Evolutionary conservation across 352 stramenopile genomes (phyloP).

Genomic region (Phytopythium oedochilum): DNA sequence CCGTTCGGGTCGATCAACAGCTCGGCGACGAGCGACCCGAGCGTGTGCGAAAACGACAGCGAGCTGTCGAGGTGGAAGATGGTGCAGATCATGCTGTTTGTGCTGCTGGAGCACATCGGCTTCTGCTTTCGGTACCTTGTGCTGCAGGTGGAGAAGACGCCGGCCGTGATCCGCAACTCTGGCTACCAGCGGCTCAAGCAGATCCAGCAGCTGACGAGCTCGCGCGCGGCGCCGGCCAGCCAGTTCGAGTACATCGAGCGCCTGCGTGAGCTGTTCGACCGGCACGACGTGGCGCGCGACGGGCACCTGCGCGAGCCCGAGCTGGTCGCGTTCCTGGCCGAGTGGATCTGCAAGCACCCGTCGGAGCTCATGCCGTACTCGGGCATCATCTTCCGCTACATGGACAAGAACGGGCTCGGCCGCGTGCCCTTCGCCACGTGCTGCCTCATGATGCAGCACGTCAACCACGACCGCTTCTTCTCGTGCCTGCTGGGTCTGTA

Average conservation of each 20-base stretch:
- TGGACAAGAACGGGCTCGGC: conserved; percentile 83
- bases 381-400: conserved; percentile 83
- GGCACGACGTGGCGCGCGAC: conserved; percentile 62
- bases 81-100: conserved; percentile 79
- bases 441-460: conserved; percentile 85
- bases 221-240: conserved; percentile 39
- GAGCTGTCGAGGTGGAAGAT: conserved; percentile 48
- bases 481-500: conserved; percentile 81
- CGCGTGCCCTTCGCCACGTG: conserved; percentile 79
- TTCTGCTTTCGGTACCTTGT: conserved; percentile 86
- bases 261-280: conserved; percentile 76
- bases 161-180: conserved; percentile 63
- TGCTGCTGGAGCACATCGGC: conserved; percentile 74
- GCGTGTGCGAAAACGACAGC: conserved; percentile 39
- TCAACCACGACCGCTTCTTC: conserved; percentile 87
- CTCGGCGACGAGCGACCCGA: conserved; percentile 22
- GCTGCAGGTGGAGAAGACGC: conserved; percentile 71
- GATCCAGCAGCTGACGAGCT: conserved; percentile 69
- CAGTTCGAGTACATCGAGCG: conserved; percentile 86
- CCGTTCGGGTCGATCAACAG: conserved; percentile 58
- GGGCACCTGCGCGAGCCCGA: conserved; percentile 66
- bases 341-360: conserved; percentile 83
- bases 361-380: conserved; percentile 74
- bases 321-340: conserved; percentile 66
- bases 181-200: conserved; percentile 76